Evolutionary conservation across 768 basidiomycete species (phyloP).

Genomic region (Amylocystis lapponica): DNA sequence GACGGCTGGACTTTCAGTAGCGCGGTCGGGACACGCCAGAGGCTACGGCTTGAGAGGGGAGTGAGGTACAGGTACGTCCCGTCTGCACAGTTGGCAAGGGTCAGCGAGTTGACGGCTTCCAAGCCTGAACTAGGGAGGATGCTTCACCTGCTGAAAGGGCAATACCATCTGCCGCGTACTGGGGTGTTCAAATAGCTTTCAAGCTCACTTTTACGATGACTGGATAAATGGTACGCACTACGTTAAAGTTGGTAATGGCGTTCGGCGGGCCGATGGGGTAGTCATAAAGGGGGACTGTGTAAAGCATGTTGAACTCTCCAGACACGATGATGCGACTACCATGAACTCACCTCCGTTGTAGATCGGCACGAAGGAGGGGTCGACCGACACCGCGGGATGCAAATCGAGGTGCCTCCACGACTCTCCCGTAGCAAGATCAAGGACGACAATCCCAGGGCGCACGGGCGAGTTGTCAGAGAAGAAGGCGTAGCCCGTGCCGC

Average conservation of each 20-base stretch:
- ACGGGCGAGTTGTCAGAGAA: conserved; percentile 14
- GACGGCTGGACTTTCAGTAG: conserved; percentile 12
- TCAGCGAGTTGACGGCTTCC: no score
- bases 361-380: conserved; percentile 6
- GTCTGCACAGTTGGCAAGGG: conserved; percentile 1
- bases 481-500: conserved; percentile 16
- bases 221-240: not conserved
- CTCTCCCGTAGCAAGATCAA: conserved; percentile 11
- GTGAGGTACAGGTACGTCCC: conserved; percentile 10
- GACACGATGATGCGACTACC: no score
- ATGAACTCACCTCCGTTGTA: conserved; percentile 10
- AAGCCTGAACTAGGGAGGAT: not conserved
- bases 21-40: conserved; percentile 12
- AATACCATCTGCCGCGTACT: conserved; percentile 16
- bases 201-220: not conserved
- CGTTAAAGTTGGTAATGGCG: conserved; percentile 6
- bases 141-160: conserved; percentile 11
- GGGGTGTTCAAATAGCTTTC: not conserved
- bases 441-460: conserved; percentile 11
- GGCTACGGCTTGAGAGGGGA: conserved; percentile 8
- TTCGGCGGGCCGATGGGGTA: conserved; percentile 5
- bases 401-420: conserved; percentile 16
- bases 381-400: not conserved
- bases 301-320: not conserved
- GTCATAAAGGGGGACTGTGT: conserved; percentile 7